Conservation (phyloP, 1,139 yeast species). For the Meyerozyma smithsonii region DNA sequence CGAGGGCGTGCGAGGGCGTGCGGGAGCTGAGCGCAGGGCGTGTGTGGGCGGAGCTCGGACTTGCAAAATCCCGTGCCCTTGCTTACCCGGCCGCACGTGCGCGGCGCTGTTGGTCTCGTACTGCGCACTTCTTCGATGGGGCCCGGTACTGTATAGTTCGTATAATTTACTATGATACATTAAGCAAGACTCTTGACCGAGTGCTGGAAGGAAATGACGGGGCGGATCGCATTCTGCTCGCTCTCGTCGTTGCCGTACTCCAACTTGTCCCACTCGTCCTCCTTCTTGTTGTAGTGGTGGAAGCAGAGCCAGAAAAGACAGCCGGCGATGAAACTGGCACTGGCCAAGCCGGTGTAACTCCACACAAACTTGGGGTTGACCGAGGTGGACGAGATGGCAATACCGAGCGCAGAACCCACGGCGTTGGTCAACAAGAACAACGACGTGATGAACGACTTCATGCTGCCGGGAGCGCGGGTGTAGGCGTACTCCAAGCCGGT, state of each 20-base stretch:
- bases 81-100: no score
- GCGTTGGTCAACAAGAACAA: constrained; percentile 60
- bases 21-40: no score
- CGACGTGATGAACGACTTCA: constrained; percentile 64
- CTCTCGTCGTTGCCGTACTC: constrained; percentile 29
- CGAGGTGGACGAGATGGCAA: constrained; percentile 63
- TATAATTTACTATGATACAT: neutral
- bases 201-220: constrained; percentile 12
- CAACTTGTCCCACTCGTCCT: constrained; percentile 57
- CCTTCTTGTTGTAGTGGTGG: constrained; percentile 51
- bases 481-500: constrained; percentile 69
- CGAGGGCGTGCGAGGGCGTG: no score
- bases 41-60: no score
- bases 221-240: constrained; percentile 13
- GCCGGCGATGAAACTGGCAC: constrained; percentile 58
- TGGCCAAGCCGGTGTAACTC: constrained; percentile 61
- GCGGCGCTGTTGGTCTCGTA: no score
- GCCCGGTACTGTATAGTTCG: no score
- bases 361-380: constrained; percentile 65
- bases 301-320: constrained; percentile 57
- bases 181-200: constrained; percentile 12
- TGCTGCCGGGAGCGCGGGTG: constrained; percentile 61
- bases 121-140: no score
- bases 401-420: constrained; percentile 67
- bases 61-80: no score